These are phyloP conservation scores for Galium porrigens DNA, from an alignment of 305 asterid species.

Conservation along the genomic window DNA sequence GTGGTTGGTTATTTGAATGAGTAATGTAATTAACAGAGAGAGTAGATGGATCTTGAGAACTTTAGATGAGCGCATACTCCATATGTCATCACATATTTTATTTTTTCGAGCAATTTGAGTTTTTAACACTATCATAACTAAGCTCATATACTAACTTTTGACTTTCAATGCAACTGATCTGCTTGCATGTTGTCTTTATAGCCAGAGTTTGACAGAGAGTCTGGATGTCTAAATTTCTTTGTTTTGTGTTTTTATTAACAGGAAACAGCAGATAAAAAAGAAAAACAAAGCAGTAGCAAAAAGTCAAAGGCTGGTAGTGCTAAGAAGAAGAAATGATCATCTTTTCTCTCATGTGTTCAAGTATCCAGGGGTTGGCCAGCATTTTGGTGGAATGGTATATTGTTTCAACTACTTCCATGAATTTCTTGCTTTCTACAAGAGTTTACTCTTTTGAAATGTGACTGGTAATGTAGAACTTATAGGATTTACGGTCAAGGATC, in stretches of 20 bases:
- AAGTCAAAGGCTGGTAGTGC: conserved; percentile 45
- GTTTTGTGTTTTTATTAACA: conserved; percentile 20
- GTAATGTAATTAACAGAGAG: neutral
- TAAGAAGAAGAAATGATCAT: conserved; percentile 47
- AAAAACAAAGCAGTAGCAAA: conserved; percentile 51
- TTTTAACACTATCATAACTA: neutral
- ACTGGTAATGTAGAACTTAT: neutral
- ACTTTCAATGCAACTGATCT: neutral
- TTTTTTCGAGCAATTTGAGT: neutral
- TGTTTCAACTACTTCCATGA: neutral
- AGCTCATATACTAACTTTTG: neutral
- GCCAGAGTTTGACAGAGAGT: neutral
- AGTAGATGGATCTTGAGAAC: neutral
- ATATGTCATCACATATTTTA: neutral
- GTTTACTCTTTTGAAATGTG: neutral
- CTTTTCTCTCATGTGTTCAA: neutral
- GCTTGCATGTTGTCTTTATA: neutral
- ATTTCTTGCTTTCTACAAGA: neutral
- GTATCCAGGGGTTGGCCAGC: neutral
- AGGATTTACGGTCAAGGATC: neutral
- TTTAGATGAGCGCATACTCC: neutral
- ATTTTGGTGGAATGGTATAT: conserved; percentile 5
- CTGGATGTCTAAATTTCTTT: neutral
- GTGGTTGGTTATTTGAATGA: neutral
- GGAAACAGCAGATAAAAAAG: conserved; percentile 43